Percentiles rank a stretch among this genome's conserved stretches.
phyloP scores from a whole-genome alignment of 2,329 filamentous ascomycete species.

The Sporothrix curviconia region DNA sequence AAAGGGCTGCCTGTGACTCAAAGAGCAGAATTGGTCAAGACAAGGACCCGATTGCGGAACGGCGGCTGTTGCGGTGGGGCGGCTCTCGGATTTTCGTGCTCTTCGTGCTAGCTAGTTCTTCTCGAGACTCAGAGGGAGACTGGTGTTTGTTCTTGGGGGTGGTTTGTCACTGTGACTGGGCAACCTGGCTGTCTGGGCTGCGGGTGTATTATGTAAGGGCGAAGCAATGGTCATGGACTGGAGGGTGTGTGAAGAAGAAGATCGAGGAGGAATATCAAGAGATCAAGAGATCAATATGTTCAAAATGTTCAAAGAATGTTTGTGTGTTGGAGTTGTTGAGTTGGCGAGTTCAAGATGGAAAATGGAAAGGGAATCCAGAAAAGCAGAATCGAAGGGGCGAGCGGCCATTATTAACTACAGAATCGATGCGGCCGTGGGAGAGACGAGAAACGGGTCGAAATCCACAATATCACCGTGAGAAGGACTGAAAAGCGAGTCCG shows the following conservation, averaged over 20 bases:
- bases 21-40: slow-evolving; percentile 14
- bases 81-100: background rate
- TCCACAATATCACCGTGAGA: background rate
- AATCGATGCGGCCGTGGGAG: background rate
- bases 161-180: slow-evolving; percentile 7
- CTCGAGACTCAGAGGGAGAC: too few species aligned
- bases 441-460: background rate
- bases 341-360: background rate
- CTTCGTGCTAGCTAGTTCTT: too few species aligned
- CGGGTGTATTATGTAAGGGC: background rate
- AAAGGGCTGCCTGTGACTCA: slow-evolving; percentile 12
- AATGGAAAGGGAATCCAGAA: background rate
- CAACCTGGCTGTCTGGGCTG: slow-evolving; percentile 12
- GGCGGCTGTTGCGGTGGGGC: slow-evolving; percentile 13
- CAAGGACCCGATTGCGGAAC: slow-evolving; percentile 19
- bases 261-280: background rate
- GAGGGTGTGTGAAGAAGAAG: background rate
- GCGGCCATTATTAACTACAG: slow-evolving; percentile 9
- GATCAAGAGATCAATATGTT: background rate
- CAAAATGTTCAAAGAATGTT: too few species aligned
- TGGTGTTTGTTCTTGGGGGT: too few species aligned
- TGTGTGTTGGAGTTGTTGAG: background rate
- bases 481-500: slow-evolving; percentile 4
- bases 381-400: slow-evolving; percentile 1
- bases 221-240: background rate